Evolutionary conservation across 2,329 filamentous ascomycete species (phyloP).

Genomic region (Ramularia endophylla): DNA sequence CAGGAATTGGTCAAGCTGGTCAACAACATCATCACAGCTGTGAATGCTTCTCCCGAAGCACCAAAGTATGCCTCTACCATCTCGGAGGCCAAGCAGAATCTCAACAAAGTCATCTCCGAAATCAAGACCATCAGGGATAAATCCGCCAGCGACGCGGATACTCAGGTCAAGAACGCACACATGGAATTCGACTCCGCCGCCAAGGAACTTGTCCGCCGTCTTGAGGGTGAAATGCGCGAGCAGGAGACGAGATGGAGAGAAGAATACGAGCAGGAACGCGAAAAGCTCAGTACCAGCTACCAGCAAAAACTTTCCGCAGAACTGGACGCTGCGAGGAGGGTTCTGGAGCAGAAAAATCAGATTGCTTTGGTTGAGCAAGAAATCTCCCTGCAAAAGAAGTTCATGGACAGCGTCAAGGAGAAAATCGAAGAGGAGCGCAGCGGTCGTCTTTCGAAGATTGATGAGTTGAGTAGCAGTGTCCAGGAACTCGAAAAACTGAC

Average conservation of each 20-base stretch:
- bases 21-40: conserved; percentile 89
- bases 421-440: conserved; percentile 85
- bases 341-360: conserved; percentile 74
- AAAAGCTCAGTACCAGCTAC: conserved; percentile 70
- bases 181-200: conserved; percentile 82
- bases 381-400: conserved; percentile 78
- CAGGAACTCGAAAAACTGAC: conserved; percentile 82
- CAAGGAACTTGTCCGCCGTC: conserved; percentile 77
- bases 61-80: conserved; percentile 73
- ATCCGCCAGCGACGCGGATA: conserved; percentile 64
- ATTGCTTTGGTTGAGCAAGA: conserved; percentile 90
- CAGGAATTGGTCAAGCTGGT: conserved; percentile 92
- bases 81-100: conserved; percentile 76
- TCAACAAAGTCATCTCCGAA: conserved; percentile 70
- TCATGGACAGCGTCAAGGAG: conserved; percentile 68
- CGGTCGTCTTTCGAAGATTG: conserved; percentile 78
- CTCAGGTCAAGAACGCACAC: conserved; percentile 64
- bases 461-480: conserved; percentile 71
- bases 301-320: conserved; percentile 73
- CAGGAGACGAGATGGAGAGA: conserved; percentile 80
- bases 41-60: conserved; percentile 78
- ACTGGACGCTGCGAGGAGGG: conserved; percentile 68
- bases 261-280: conserved; percentile 84
- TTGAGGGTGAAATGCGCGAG: conserved; percentile 73
- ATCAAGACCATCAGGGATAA: conserved; percentile 67